phyloP scores from a whole-genome alignment of 2,329 filamentous ascomycete genomes.

The Colletotrichum camelliae region DNA sequence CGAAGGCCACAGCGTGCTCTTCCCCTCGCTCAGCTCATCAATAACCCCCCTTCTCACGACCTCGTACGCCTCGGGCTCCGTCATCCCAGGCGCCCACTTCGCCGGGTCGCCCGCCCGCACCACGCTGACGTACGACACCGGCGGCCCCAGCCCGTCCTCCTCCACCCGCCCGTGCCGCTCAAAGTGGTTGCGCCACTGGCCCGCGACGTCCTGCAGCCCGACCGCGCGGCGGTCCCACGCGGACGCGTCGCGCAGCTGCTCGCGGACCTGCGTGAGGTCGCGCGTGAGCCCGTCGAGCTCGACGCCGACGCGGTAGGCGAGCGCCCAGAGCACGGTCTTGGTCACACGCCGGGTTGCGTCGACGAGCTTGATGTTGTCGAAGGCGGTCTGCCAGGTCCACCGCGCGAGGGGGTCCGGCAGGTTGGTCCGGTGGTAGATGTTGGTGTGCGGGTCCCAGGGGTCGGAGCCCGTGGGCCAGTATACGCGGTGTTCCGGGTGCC shows the following conservation, averaged over 20 bases:
- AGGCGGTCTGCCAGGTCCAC: slow-evolving; percentile 26
- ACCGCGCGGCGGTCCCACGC: slow-evolving; percentile 17
- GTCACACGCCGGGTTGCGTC: slow-evolving; percentile 13
- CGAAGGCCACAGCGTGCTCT: slow-evolving; percentile 45
- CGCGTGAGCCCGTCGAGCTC: slow-evolving; percentile 29
- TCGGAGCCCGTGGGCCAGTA: slow-evolving; percentile 26
- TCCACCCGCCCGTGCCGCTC: neutral
- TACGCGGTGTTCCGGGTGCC: slow-evolving; percentile 37
- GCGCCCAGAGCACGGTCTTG: slow-evolving; percentile 33
- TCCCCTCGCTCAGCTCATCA: slow-evolving; percentile 47
- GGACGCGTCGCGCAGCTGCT: neutral
- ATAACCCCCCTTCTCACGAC: slow-evolving; percentile 42
- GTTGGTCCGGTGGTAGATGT: neutral
- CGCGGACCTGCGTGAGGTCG: neutral
- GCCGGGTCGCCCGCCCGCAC: slow-evolving; percentile 36
- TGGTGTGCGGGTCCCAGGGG: neutral
- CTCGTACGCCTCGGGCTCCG: slow-evolving; percentile 8
- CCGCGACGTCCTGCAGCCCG: slow-evolving; percentile 10
- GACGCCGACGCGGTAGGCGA: slow-evolving; percentile 45
- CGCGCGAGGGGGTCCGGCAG: neutral
- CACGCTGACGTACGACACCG: slow-evolving; percentile 31
- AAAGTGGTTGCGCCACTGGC: slow-evolving; percentile 16
- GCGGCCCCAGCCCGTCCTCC: slow-evolving; percentile 4
- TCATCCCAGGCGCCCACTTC: slow-evolving; percentile 6
- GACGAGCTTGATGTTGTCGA: slow-evolving; percentile 26